phyloP scores from a whole-genome alignment of 768 basidiomycete species.

The Russula earlei region DNA sequence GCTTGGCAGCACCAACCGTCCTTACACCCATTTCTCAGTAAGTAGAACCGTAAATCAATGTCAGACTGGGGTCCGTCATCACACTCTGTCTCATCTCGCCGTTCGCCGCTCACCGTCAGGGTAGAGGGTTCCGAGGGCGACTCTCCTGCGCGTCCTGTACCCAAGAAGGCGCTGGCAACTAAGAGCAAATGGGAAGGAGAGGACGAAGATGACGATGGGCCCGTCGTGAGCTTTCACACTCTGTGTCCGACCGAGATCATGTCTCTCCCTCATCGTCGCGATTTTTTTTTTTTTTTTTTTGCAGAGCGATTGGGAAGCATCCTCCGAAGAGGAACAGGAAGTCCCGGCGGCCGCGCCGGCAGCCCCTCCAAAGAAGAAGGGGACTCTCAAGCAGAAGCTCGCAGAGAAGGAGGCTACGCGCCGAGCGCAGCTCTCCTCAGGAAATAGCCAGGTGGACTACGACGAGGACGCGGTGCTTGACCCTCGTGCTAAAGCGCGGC shows the following conservation, averaged over 20 bases:
- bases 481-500: slow-evolving; percentile 65
- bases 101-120: neutral
- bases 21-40: slow-evolving; percentile 10
- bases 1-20: slow-evolving; percentile 19
- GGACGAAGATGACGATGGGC: slow-evolving; percentile 75
- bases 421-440: slow-evolving; percentile 38
- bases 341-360: slow-evolving; percentile 36
- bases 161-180: slow-evolving; percentile 20
- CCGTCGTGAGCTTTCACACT: slow-evolving; percentile 48
- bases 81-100: neutral
- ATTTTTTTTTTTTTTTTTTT: neutral
- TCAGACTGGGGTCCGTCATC: slow-evolving; percentile 21
- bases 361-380: slow-evolving; percentile 84
- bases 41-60: slow-evolving; percentile 11
- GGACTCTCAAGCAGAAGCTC: slow-evolving; percentile 81
- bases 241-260: neutral
- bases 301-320: slow-evolving; percentile 94
- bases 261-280: slow-evolving; percentile 1
- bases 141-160: slow-evolving; percentile 13
- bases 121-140: slow-evolving; percentile 18
- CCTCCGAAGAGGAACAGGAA: slow-evolving; percentile 59
- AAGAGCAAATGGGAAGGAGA: slow-evolving; percentile 79
- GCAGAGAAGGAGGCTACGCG: slow-evolving; percentile 85
- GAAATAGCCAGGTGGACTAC: slow-evolving; percentile 41
- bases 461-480: slow-evolving; percentile 61